Evolutionary conservation across 2,329 filamentous ascomycete genomes (phyloP), one percentile per base, ranked within the genome.

Genomic region (Microdochium paspali): DNA sequence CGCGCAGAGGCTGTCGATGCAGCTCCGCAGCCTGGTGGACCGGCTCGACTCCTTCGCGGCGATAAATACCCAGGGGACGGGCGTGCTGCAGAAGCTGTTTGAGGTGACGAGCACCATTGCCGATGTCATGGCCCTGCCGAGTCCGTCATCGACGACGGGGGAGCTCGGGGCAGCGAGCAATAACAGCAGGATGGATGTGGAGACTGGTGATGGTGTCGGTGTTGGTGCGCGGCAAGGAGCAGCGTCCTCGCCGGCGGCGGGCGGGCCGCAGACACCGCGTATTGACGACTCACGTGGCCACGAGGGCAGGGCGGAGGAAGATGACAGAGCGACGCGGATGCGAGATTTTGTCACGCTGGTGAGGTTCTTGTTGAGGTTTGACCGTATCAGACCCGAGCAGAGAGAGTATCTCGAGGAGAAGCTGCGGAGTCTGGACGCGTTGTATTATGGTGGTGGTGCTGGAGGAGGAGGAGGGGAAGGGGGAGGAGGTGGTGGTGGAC

Each of bases 31-130:
- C 31, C 60, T 70, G 13, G 64, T 69, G 15, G 56, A 55, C 42
- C 60, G 60, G 2, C 53, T 69, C 1, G 57, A 60, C 4, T 67
- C 59, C 48, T 58, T 64, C 18, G 59, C 63, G 31, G 72, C 71
- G 46, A 71, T 80, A 49, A 71, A 71, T 24, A 71, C 76, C 4
- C 76, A 81, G 53, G 77, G 77, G 7, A 74, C 68, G 31, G 73
- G 73, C 21, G 76, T 81, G 47, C 63, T 79, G 46, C 72, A 77
- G 50, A 81, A 81, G 56, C 64, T 81, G 4, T 78, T 81, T 47
- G 77, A 81, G 54, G 77, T 81, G 50, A 74, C 76, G 0, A 77
- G 76, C 56, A 79, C 76, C 2, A 75, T 80, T 43, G 75, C 76
- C 9, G 77, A 80, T 52, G 77, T 81, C 2, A 66, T 80, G 21